Conservation (phyloP, 805 yeast genomes). For the Hemisphaericaspora nanyangensis region DNA sequence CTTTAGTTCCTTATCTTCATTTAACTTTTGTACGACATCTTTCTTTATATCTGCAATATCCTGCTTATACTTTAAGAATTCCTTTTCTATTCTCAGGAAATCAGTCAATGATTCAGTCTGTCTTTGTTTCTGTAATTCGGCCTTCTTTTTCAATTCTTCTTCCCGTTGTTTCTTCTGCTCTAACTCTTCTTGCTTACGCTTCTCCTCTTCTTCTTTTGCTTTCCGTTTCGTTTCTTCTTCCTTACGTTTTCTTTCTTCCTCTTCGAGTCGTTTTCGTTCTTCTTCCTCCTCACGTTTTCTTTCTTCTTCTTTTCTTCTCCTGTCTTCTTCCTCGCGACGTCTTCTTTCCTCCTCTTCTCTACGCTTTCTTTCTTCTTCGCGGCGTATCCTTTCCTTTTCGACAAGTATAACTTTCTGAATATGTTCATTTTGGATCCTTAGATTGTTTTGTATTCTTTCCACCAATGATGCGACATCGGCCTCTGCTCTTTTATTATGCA, state of each 20-base stretch:
- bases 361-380: conserved; percentile 17
- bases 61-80: conserved; percentile 45
- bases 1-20: conserved; percentile 48
- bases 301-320: conserved; percentile 11
- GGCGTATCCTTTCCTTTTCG: conserved; percentile 19
- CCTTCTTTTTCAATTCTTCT: conserved; percentile 12
- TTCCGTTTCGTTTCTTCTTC: conserved; percentile 10
- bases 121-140: conserved; percentile 11
- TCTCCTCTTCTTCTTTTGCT: conserved; percentile 12
- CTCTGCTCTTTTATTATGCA: neutral
- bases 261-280: conserved; percentile 12
- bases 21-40: conserved; percentile 53
- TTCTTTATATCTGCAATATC: conserved; percentile 57
- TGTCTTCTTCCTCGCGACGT: conserved; percentile 19
- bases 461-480: conserved; percentile 2
- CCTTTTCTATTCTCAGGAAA: conserved; percentile 34
- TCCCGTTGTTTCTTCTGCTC: conserved; percentile 9
- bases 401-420: conserved; percentile 14
- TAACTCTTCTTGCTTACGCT: conserved; percentile 20
- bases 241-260: conserved; percentile 7
- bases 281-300: conserved; percentile 18
- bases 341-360: conserved; percentile 17
- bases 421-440: conserved; percentile 13
- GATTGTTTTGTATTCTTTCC: conserved; percentile 1
- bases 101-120: conserved; percentile 27